These are phyloP conservation scores for Alternaria rosae DNA, from an alignment of 2,329 filamentous ascomycete species.

Conservation along the genomic window DNA sequence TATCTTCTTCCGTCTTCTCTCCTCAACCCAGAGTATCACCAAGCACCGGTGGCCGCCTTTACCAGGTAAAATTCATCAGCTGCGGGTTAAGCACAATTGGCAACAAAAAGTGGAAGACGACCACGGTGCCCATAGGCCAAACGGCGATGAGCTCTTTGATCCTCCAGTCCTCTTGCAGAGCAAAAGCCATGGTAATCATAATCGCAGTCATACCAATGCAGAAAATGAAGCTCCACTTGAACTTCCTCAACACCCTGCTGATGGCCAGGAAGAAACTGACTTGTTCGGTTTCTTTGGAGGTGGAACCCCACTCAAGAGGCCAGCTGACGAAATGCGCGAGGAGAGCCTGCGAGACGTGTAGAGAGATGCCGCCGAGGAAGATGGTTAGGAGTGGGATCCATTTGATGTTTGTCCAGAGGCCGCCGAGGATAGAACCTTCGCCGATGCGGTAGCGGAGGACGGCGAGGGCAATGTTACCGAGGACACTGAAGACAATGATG, in stretches of 20 bases:
- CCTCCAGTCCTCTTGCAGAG: conserved; percentile 66
- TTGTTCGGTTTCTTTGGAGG: conserved; percentile 81
- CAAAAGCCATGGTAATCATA: conserved; percentile 72
- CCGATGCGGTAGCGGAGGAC: conserved; percentile 68
- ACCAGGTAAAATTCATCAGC: conserved; percentile 81
- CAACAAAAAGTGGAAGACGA: conserved; percentile 72
- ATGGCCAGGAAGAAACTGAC: conserved; percentile 87
- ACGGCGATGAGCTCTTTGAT: conserved; percentile 68
- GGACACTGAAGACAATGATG: conserved; percentile 69
- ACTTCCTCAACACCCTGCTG: conserved; percentile 78
- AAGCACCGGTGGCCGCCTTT: conserved; percentile 23
- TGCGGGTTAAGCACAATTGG: conserved; percentile 80
- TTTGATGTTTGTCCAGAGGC: conserved; percentile 65
- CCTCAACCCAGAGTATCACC: background rate
- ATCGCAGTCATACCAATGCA: conserved; percentile 64
- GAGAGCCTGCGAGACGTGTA: conserved; percentile 82
- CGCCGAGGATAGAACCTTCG: conserved; percentile 59
- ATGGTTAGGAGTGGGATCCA: conserved; percentile 74
- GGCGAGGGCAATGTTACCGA: conserved; percentile 68
- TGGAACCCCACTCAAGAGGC: conserved; percentile 86
- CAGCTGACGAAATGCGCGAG: conserved; percentile 84
- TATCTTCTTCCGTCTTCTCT: background rate
- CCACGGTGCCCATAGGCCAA: conserved; percentile 73
- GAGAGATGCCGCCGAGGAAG: conserved; percentile 81
- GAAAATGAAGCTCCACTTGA: conserved; percentile 72